Evolutionary conservation across 768 basidiomycete species (phyloP).

Genomic region (Tephrocybe sp.): DNA sequence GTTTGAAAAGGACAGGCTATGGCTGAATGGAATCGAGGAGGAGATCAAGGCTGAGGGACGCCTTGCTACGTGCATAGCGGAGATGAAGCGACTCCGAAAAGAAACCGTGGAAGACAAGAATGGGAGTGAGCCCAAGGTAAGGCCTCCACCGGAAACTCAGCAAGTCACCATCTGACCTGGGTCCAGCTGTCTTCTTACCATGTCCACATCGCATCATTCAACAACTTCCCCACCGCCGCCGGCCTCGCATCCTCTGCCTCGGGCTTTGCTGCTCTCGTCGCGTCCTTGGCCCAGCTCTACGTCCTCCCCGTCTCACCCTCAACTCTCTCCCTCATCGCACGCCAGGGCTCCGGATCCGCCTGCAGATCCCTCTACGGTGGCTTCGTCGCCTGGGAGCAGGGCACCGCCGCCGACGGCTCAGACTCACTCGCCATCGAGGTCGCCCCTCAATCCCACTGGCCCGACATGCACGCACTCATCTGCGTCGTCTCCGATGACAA

Average conservation of each 20-base stretch:
- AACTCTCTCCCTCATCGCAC: slow-evolving; percentile 87
- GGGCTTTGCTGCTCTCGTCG: slow-evolving; percentile 92
- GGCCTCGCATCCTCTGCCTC: slow-evolving; percentile 97
- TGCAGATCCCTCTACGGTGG: slow-evolving; percentile 98
- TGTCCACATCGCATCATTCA: slow-evolving; percentile 90
- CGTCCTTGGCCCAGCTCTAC: slow-evolving; percentile 87
- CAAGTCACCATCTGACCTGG: slow-evolving; percentile 13
- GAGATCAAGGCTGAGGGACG: slow-evolving; percentile 80
- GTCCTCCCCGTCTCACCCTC: slow-evolving; percentile 74
- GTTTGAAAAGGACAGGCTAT: slow-evolving; percentile 76
- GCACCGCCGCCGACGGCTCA: slow-evolving; percentile 59
- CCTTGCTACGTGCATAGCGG: slow-evolving; percentile 79
- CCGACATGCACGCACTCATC: slow-evolving; percentile 94
- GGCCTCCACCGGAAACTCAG: slow-evolving; percentile 8
- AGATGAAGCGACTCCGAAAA: slow-evolving; percentile 78
- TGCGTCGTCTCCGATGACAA: slow-evolving; percentile 95
- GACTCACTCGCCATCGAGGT: slow-evolving; percentile 90
- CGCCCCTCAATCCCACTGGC: slow-evolving; percentile 86
- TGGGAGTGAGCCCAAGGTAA: slow-evolving; percentile 62
- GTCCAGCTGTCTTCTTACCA: slow-evolving; percentile 62
- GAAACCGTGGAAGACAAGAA: slow-evolving; percentile 69
- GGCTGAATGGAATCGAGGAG: slow-evolving; percentile 94
- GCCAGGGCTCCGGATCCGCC: slow-evolving; percentile 96
- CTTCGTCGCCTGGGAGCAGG: slow-evolving; percentile 93
- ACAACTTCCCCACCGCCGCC: slow-evolving; percentile 99